Conservation (phyloP, 2,329 filamentous ascomycete genomes). For the Trichoderma sp. region DNA sequence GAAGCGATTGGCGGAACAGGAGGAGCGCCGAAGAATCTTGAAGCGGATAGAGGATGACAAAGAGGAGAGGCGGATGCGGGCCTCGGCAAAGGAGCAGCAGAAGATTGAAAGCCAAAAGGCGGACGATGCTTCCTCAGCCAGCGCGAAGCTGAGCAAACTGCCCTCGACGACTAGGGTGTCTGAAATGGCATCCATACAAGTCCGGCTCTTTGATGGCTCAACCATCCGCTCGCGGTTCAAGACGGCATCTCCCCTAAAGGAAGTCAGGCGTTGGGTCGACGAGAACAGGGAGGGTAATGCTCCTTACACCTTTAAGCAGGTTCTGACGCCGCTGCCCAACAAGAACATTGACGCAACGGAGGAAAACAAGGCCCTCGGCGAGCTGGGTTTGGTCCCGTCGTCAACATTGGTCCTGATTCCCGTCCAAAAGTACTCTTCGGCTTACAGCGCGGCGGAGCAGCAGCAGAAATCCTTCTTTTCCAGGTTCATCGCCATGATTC, state of each 20-base stretch:
- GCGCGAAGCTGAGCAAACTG: slow-evolving; percentile 36
- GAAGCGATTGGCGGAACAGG: slow-evolving; percentile 63
- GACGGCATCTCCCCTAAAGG: slow-evolving; percentile 61
- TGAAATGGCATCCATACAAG: slow-evolving; percentile 61
- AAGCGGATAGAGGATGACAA: slow-evolving; percentile 78
- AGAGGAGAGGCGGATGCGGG: slow-evolving; percentile 61
- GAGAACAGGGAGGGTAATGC: slow-evolving; percentile 56
- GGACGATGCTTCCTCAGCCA: slow-evolving; percentile 34
- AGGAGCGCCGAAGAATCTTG: slow-evolving; percentile 71
- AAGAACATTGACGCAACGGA: slow-evolving; percentile 73
- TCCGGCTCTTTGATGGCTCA: slow-evolving; percentile 81
- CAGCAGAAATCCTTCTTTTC: slow-evolving; percentile 32
- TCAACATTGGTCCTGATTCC: slow-evolving; percentile 83
- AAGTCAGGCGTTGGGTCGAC: slow-evolving; percentile 80
- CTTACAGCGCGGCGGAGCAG: slow-evolving; percentile 38
- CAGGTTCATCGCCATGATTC: slow-evolving; percentile 34
- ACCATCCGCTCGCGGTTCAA: slow-evolving; percentile 74
- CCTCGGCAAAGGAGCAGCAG: slow-evolving; percentile 51
- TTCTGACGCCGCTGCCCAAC: slow-evolving; percentile 77
- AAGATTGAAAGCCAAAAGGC: slow-evolving; percentile 33
- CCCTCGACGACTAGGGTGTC: slow-evolving; percentile 33
- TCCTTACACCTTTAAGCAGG: slow-evolving; percentile 82
- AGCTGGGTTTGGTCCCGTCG: slow-evolving; percentile 73
- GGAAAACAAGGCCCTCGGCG: slow-evolving; percentile 66
- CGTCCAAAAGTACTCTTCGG: slow-evolving; percentile 50